Conservation (phyloP, 768 basidiomycete genomes). For the Termitomyces heimii region DNA sequence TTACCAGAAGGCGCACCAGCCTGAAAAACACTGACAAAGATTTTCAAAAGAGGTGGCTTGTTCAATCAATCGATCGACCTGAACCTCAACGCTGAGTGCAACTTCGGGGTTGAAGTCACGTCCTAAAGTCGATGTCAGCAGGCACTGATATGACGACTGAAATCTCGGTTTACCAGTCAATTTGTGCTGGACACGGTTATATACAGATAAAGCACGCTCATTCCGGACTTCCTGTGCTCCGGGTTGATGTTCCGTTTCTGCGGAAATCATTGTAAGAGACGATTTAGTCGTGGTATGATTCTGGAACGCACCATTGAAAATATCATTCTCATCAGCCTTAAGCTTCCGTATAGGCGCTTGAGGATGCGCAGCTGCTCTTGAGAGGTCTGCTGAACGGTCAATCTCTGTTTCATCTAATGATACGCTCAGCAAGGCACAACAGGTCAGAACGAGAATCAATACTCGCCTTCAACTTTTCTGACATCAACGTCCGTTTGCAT, state of each 20-base stretch:
- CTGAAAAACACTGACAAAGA: constrained; percentile 94
- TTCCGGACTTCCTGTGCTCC: constrained; percentile 86
- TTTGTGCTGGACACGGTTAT: constrained; percentile 93
- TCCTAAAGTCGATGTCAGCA: constrained; percentile 36
- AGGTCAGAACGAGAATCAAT: not conserved
- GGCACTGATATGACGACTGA: not conserved
- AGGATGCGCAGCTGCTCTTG: constrained; percentile 63
- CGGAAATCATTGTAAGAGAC: not conserved
- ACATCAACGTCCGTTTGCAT: constrained; percentile 79
- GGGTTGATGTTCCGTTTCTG: constrained; percentile 42
- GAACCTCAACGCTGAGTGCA: constrained; percentile 64
- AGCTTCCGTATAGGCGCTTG: constrained; percentile 78
- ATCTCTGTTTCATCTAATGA: constrained; percentile 39
- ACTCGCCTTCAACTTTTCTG: constrained; percentile 60
- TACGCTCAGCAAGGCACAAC: not conserved
- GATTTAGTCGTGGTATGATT: not conserved
- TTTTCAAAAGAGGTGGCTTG: constrained; percentile 94
- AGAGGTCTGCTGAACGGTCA: constrained; percentile 56
- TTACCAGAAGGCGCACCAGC: constrained; percentile 89
- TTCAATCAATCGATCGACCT: constrained; percentile 90
- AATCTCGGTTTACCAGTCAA: constrained; percentile 60
- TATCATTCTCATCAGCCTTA: constrained; percentile 91
- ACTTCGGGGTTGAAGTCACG: constrained; percentile 89
- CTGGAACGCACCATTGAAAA: constrained; percentile 68
- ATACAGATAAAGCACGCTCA: constrained; percentile 83